Percentiles rank a stretch among this genome's conserved stretches.
These are phyloP conservation scores for Malus asiatica DNA, from an alignment of 306 rosid species.

Conservation along the genomic window DNA sequence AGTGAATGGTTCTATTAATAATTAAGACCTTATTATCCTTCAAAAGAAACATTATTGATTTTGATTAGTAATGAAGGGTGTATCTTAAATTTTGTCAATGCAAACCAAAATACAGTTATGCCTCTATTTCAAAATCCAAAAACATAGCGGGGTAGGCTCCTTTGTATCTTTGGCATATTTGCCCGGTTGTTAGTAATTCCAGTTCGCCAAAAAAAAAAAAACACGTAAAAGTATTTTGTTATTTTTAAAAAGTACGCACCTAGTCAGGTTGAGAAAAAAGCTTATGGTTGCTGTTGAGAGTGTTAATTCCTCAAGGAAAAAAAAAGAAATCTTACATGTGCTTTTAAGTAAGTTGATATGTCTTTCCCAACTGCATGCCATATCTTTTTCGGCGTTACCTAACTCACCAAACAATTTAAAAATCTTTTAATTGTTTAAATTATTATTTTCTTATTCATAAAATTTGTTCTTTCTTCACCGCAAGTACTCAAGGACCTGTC, in stretches of 20 bases:
- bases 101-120: not conserved
- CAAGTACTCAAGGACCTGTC: not conserved
- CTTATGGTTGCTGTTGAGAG: not conserved
- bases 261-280: not conserved
- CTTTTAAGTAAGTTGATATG: too few relatives aligned
- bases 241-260: not conserved
- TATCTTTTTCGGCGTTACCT: not conserved
- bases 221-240: not conserved
- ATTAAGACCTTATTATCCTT: not conserved
- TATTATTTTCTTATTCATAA: not conserved
- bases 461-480: not conserved
- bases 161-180: too few relatives aligned
- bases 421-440: too few relatives aligned
- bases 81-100: not conserved
- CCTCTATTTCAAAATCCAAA: not conserved
- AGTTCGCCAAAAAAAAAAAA: too few relatives aligned
- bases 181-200: too few relatives aligned
- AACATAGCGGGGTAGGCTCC: not conserved
- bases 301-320: too few relatives aligned
- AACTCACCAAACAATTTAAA: not conserved
- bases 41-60: not conserved
- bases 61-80: not conserved
- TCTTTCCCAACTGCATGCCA: constrained; percentile 1
- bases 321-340: too few relatives aligned
- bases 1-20: too few relatives aligned